Evolutionary conservation across 371 early-diverging fungal species (phyloP).

Genomic region (Blakeslea trispora): DNA sequence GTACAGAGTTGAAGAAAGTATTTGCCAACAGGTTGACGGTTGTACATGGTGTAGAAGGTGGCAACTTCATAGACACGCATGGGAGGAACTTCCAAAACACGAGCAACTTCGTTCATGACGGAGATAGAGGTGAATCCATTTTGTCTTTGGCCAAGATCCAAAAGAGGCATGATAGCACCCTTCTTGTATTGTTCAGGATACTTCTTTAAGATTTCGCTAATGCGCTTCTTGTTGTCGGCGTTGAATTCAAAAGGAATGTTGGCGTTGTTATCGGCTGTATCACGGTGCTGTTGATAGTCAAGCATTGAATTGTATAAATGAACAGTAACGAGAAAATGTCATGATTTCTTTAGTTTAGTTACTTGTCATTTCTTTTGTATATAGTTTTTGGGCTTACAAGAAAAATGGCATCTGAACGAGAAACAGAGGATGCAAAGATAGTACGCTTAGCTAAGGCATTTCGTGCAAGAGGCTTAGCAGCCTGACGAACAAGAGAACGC

Average conservation of each 20-base stretch:
- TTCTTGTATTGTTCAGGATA: slow-evolving; percentile 98
- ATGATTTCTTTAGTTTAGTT: too few relatives aligned
- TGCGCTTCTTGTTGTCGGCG: slow-evolving; percentile 78
- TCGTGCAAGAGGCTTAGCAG: slow-evolving; percentile 35
- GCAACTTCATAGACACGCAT: slow-evolving; percentile 99
- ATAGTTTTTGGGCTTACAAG: slow-evolving; percentile 48
- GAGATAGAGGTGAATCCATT: slow-evolving; percentile 89
- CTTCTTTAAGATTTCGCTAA: slow-evolving; percentile 86
- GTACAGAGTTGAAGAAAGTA: slow-evolving; percentile 98
- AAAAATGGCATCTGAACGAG: slow-evolving; percentile 69
- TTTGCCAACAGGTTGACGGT: slow-evolving; percentile 98
- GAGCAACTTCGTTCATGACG: slow-evolving; percentile 97
- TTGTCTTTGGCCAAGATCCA: slow-evolving; percentile 96
- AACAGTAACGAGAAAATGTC: too few relatives aligned
- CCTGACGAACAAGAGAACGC: slow-evolving; percentile 47
- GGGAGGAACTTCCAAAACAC: slow-evolving; percentile 92
- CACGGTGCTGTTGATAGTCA: slow-evolving; percentile 80
- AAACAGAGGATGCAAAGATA: slow-evolving; percentile 50
- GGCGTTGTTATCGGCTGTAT: slow-evolving; percentile 90
- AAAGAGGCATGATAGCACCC: slow-evolving; percentile 94
- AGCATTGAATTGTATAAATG: too few relatives aligned
- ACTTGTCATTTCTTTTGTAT: neutral
- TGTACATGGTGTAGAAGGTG: slow-evolving; percentile 99
- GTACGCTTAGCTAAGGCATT: slow-evolving; percentile 46
- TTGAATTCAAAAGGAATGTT: slow-evolving; percentile 86